Evolutionary conservation across 495 filamentous ascomycete genomes (phyloP), one percentile per base, ranked within the genome.

Genomic region (Choiromyces venosus): DNA sequence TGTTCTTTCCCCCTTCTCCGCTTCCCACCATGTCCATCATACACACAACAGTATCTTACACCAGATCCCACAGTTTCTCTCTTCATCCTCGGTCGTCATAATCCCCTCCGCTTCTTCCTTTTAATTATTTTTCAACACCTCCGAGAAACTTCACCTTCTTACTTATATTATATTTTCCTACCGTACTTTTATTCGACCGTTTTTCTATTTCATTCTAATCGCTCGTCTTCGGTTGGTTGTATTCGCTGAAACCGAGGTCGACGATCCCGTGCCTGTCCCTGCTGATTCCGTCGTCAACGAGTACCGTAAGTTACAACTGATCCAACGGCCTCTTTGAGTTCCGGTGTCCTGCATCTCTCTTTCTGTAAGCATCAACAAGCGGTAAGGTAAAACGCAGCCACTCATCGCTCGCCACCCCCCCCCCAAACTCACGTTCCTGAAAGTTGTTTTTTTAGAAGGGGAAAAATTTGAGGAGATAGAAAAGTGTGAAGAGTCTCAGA

Each of bases 361-460:
- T 38, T 42, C 40, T 38, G 56, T 29, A 70, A n/a, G 76, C 72
- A 77, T 67, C 35, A 70, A 70, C 40, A 67, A 73, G 69, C 71
- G 75, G 76, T 76, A 77, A 76, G 75, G 68, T 75, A 52, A 65
- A 18, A 71, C 75, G 66, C 37, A 73, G 65, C 74, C 75, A 77
- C 74, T 73, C 73, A 76, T 64, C 69, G 56, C 66, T 71, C 69
- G 75, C 74, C 74, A 73, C 69, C 72, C 74, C 69, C 72, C 75
- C 69, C n/a, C n/a, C n/a, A n/a, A n/a, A 68, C 75, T 65, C 70
- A 65, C 68, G 40, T 44, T 68, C 68, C 25, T 61, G n/a, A 29
- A 29, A 29, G n/a, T 61, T 61, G 8, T 61, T 61, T 56, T 61
- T 61, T 61, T 61, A 21, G 52, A 29, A 29, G 52, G 52, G 9